A percentile compares a stretch with the other conserved stretches of the same genome.
These are phyloP conservation scores for Amylocarpus encephaloides DNA, from an alignment of 2,329 filamentous ascomycete genomes.

Conservation along the genomic window DNA sequence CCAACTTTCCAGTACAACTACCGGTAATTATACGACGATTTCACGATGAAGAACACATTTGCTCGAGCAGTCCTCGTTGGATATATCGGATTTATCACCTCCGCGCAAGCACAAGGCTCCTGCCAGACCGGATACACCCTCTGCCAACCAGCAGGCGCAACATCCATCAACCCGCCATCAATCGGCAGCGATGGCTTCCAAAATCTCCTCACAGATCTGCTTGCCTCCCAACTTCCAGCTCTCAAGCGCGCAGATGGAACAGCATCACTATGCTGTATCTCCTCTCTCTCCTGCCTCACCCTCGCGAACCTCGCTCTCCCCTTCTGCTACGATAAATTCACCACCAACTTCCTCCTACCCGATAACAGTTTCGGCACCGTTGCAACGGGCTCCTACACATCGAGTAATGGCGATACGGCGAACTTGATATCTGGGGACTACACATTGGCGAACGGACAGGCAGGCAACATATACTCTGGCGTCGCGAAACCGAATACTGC, in stretches of 20 bases:
- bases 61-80: neutral
- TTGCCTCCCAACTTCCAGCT: slow-evolving; percentile 28
- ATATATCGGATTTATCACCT: neutral
- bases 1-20: neutral
- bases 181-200: slow-evolving; percentile 28
- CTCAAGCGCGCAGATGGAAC: slow-evolving; percentile 14
- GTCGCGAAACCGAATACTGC: slow-evolving; percentile 38
- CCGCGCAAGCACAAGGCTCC: neutral
- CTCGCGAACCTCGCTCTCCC: slow-evolving; percentile 34
- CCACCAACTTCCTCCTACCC: slow-evolving; percentile 42
- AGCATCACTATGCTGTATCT: slow-evolving; percentile 25
- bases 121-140: slow-evolving; percentile 28
- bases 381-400: slow-evolving; percentile 38
- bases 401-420: slow-evolving; percentile 32
- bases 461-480: slow-evolving; percentile 40
- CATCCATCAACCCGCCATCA: slow-evolving; percentile 22
- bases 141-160: slow-evolving; percentile 30
- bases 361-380: slow-evolving; percentile 42
- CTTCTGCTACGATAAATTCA: slow-evolving; percentile 48
- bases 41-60: neutral
- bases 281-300: slow-evolving; percentile 21
- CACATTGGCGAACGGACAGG: slow-evolving; percentile 33
- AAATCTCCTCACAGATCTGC: slow-evolving; percentile 29
- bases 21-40: neutral
- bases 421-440: slow-evolving; percentile 41